Conservation (phyloP, 257 asterid genomes). For the Capsicum pubescens region DNA sequence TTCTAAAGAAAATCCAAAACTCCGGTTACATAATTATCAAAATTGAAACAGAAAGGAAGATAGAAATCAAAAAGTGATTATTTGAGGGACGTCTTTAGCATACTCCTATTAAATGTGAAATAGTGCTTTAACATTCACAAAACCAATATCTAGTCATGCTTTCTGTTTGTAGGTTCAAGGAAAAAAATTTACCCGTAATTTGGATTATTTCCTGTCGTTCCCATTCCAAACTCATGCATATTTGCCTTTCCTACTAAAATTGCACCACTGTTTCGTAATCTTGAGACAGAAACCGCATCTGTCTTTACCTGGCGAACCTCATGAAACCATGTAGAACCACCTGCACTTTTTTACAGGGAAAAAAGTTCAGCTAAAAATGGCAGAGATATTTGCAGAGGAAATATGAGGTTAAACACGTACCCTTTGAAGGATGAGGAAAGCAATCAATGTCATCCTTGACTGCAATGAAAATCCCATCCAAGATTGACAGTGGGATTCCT, state of each 20-base stretch:
- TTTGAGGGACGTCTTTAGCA: constrained; percentile 1
- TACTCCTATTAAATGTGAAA: neutral
- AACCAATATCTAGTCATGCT: neutral
- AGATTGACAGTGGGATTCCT: constrained; percentile 81
- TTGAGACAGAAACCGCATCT: constrained; percentile 79
- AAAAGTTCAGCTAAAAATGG: neutral
- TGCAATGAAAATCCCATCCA: constrained; percentile 94
- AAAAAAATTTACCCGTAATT: constrained; percentile 72
- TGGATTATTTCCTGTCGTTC: constrained; percentile 95
- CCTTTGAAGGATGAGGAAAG: constrained; percentile 83
- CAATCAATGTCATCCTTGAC: constrained; percentile 97
- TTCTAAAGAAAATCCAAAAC: neutral
- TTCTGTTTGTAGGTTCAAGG: constrained; percentile 27
- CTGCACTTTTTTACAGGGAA: constrained; percentile 43
- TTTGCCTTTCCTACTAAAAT: constrained; percentile 95
- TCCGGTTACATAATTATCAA: neutral
- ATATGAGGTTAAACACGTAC: constrained; percentile 45
- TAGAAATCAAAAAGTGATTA: neutral
- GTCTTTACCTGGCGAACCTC: constrained; percentile 71
- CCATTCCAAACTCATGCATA: constrained; percentile 98
- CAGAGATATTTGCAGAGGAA: neutral
- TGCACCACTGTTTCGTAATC: constrained; percentile 85
- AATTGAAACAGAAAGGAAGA: neutral
- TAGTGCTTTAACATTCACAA: neutral
- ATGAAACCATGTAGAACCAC: constrained; percentile 87